A percentile compares a stretch with the other conserved stretches of the same genome.
These are phyloP conservation scores for Periglandula ipomoeae DNA, from an alignment of 2,329 filamentous ascomycete species.

Conservation along the genomic window DNA sequence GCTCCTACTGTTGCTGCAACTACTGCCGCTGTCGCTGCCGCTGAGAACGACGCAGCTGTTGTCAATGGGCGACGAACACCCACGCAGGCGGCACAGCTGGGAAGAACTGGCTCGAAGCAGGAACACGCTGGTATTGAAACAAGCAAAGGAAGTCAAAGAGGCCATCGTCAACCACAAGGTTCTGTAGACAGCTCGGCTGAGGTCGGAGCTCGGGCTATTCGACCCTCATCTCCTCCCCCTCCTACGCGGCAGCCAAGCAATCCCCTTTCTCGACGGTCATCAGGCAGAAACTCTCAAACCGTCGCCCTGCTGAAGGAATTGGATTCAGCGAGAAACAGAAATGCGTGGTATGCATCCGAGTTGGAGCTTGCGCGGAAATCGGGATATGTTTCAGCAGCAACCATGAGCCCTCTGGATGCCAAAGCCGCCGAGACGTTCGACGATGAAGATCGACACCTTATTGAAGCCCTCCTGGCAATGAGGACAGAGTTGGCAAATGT, in stretches of 20 bases:
- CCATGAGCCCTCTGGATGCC: slow-evolving; percentile 67
- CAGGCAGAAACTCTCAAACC: slow-evolving; percentile 54
- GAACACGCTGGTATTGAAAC: slow-evolving; percentile 22
- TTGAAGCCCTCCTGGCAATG: slow-evolving; percentile 90
- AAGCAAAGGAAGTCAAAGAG: slow-evolving; percentile 24
- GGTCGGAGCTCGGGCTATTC: slow-evolving; percentile 35
- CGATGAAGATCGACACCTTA: slow-evolving; percentile 83
- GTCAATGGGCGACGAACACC: slow-evolving; percentile 58
- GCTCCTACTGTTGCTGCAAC: slow-evolving; percentile 24
- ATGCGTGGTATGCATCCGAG: slow-evolving; percentile 96
- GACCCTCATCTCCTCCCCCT: slow-evolving; percentile 49
- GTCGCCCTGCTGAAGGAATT: slow-evolving; percentile 78
- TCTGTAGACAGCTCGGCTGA: slow-evolving; percentile 63
- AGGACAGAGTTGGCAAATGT: slow-evolving; percentile 81
- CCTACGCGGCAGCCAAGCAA: slow-evolving; percentile 48
- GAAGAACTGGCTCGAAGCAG: slow-evolving; percentile 26
- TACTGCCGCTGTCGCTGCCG: background rate
- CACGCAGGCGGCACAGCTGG: slow-evolving; percentile 40
- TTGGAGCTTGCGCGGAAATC: slow-evolving; percentile 83
- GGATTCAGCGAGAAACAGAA: slow-evolving; percentile 73
- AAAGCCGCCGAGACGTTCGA: slow-evolving; percentile 70
- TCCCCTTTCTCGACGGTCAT: slow-evolving; percentile 49
- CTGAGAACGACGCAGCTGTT: slow-evolving; percentile 41
- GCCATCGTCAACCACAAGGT: slow-evolving; percentile 43
- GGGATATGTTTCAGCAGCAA: slow-evolving; percentile 69